A percentile compares a stretch with the other conserved stretches of the same genome.
Conservation (phyloP, 306 rosid genomes). For the Vigna mungo region DNA sequence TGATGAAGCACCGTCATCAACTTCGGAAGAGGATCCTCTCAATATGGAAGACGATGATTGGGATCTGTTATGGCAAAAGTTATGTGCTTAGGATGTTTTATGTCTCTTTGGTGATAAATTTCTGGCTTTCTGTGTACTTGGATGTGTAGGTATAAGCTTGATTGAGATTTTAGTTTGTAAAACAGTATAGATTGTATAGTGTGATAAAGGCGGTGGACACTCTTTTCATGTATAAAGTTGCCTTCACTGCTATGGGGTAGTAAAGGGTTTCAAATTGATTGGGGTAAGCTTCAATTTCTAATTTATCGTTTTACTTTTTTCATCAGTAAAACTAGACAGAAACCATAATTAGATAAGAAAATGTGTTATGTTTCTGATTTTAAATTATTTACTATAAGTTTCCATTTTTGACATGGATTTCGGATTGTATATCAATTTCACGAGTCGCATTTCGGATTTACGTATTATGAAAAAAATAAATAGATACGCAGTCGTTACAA, state of each 20-base stretch:
- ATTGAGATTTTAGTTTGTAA: conserved; percentile 41
- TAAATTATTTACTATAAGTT: not conserved
- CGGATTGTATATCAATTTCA: too few species aligned
- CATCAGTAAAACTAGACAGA: not conserved
- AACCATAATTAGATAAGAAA: not conserved
- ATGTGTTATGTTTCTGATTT: not conserved
- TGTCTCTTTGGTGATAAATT: conserved; percentile 24
- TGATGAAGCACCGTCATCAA: conserved; percentile 46
- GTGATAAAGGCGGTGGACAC: conserved; percentile 30
- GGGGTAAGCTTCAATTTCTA: not conserved
- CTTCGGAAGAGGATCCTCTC: conserved; percentile 39
- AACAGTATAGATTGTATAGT: conserved; percentile 39
- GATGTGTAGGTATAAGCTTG: conserved; percentile 27
- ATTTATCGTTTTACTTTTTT: conserved; percentile 9
- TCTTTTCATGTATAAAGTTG: conserved; percentile 31
- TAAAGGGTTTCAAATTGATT: not conserved
- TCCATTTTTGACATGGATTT: not conserved
- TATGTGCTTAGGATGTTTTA: conserved; percentile 16
- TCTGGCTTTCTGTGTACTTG: conserved; percentile 37
- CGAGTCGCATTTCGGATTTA: not conserved
- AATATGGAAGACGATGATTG: conserved; percentile 56
- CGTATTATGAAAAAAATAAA: too few species aligned
- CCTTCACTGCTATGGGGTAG: conserved; percentile 19
- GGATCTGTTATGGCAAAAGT: conserved; percentile 46
- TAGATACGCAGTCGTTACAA: too few species aligned